Percentiles rank a stretch among this genome's conserved stretches.
These are phyloP conservation scores for Aspergillaceae sp. DNA, from an alignment of 2,329 filamentous ascomycete species.

Conservation along the genomic window DNA sequence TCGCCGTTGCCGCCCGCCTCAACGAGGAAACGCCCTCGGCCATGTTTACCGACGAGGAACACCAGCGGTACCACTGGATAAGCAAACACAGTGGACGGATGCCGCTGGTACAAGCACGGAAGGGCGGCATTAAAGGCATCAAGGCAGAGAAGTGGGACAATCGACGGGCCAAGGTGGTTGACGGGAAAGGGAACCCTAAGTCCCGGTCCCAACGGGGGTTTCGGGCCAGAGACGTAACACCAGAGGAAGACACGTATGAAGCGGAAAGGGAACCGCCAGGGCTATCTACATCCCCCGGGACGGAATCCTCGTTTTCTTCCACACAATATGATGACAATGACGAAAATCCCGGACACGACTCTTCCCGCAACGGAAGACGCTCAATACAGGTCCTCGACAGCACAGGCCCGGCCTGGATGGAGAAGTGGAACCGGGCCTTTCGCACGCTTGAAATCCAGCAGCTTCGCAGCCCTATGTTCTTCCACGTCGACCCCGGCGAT, in stretches of 20 bases:
- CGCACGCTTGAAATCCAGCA: conserved; percentile 60
- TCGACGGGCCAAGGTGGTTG: neutral
- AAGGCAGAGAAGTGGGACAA: conserved; percentile 20
- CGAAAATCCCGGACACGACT: neutral
- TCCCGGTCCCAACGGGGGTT: no score
- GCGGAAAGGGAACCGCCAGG: neutral
- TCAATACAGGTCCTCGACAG: conserved; percentile 55
- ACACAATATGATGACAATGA: neutral
- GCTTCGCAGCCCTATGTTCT: conserved; percentile 72
- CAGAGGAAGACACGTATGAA: no score
- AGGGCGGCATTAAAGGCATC: conserved; percentile 19
- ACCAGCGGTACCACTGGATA: conserved; percentile 73
- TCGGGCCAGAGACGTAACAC: no score
- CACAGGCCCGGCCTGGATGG: conserved; percentile 57
- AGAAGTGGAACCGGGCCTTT: conserved; percentile 63
- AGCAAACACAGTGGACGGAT: conserved; percentile 55
- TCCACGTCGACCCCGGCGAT: conserved; percentile 69
- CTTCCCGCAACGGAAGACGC: neutral
- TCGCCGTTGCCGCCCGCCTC: conserved; percentile 64
- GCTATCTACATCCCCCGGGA: neutral
- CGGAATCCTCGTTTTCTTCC: neutral
- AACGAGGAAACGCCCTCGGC: conserved; percentile 65
- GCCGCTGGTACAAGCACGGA: conserved; percentile 33
- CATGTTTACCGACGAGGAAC: conserved; percentile 75
- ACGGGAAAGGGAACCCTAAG: no score